Evolutionary conservation across 1,139 yeast species (phyloP).

Genomic region (Zygosaccharomyces pseudobailii): DNA sequence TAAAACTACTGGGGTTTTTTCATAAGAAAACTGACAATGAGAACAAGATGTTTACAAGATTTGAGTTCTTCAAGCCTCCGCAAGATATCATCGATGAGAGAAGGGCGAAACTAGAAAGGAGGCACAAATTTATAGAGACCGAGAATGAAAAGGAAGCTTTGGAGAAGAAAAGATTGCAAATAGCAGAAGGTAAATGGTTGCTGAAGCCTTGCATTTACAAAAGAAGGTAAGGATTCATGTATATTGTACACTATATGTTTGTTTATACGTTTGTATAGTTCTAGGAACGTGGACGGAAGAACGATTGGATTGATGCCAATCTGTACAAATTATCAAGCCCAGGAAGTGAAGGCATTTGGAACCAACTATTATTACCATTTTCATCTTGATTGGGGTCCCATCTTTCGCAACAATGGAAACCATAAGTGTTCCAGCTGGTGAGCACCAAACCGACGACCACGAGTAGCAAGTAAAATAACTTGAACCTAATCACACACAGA

Average conservation of each 20-base stretch:
- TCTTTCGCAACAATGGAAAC: conserved; percentile 87
- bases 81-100: conserved; percentile 63
- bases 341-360: conserved; percentile 30
- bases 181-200: conserved; percentile 81
- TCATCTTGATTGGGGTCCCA: conserved; percentile 35
- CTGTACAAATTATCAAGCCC: conserved; percentile 26
- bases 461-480: conserved; percentile 66
- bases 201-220: conserved; percentile 94
- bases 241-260: not conserved
- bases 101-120: conserved; percentile 57
- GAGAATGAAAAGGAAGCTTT: conserved; percentile 58
- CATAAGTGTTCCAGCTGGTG: conserved; percentile 78
- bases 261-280: conserved; percentile 1
- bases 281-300: conserved; percentile 22
- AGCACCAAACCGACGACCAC: conserved; percentile 64
- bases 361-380: conserved; percentile 20
- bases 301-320: conserved; percentile 25
- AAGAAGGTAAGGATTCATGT: conserved; percentile 51
- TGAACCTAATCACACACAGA: conserved; percentile 70
- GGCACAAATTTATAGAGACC: conserved; percentile 66
- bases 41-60: conserved; percentile 90
- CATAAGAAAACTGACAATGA: conserved; percentile 82
- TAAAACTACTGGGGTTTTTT: conserved; percentile 76
- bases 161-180: conserved; percentile 48
- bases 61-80: conserved; percentile 88